Evolutionary conservation across 257 asterid genomes (phyloP), one percentile per base, ranked within the genome.

Genomic region (Solanum rostratum): DNA sequence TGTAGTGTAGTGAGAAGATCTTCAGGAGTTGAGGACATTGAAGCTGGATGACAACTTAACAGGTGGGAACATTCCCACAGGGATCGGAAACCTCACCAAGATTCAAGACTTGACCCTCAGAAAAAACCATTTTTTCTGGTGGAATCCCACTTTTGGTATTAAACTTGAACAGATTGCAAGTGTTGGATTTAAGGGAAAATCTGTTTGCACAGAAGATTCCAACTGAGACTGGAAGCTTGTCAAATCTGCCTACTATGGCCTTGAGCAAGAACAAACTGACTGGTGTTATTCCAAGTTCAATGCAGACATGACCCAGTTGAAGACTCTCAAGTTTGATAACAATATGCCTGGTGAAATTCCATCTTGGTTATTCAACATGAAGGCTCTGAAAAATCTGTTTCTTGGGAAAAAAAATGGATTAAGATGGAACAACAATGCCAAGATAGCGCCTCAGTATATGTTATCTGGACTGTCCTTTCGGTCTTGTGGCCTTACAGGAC

Each of bases 321-420:
- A 86, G 10, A 88, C 68, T 70, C 86, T 88, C 2, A 39, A 43
- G 65, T 84, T 88, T 74, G 89, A 86, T 10, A 79, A 84, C 15
- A 86, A 86, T 84, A 54, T 43, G 70, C 84, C 83, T 18, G 89
- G 89, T 39, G 83, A 88, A 69, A 86, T 88, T 22, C 86, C 89
- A 30, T 53, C 87, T 29, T 84, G 89, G 86, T 73, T 88, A 37
- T 81, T 88, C 30, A 54, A 84, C 10, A 65, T 86, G 13, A 81
- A 84, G 74, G 52, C 65, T 81, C 85, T 88, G 73, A 59, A 86
- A 24, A 19, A 16, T 30, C 63, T 88, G 66, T 78, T 29, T 39
- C 89, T 88, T 41, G 90, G 90, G 49, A n/a, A n/a, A n/a, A n/a
- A n/a, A n/a, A n/a, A n/a, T n/a, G 24, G 13, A 20, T 60, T 86